Evolutionary conservation across 257 asterid species (phyloP), one percentile per base, ranked within the genome.

Genomic region (Nicotiana paniculata): DNA sequence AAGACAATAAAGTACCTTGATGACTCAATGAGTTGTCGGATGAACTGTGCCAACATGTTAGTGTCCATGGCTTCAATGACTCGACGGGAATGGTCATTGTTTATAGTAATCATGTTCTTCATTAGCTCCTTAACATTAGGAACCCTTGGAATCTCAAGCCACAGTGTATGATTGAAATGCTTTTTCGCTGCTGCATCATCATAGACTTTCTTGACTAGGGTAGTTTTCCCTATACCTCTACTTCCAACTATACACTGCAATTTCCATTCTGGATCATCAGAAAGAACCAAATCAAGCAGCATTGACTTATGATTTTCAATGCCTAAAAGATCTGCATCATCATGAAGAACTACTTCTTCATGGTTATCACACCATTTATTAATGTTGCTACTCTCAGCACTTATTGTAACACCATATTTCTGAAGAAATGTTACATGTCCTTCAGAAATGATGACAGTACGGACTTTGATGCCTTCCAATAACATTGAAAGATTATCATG

Each of bases 191-290:
- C 54, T 0, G 43, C 53, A 81, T 83, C 87, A 68, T 81, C 82
- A 37, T 59, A 83, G n/a, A 86, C 66, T 37, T 80, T 74, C 68
- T 81, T 79, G 7, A 79, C 87, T 24, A 84, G 79, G 11, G 89
- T 74, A 5, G 89, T 84, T 68, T 84, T 86, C 72, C 89, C 89
- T 16, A 84, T 15, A 10, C 89, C 87, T 72, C 67, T 84, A 81
- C 67, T 84, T 55, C 89, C 89, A 26, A 84, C 86, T 24, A 86
- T 76, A 24, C 86, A 79, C 17, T 77, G 61, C 66, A 84, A 85
- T 66, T 62, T 79, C 76, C 77, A 75, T 10, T 51, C 46, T 13
- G 63, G 43, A 64, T 77, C 81, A 43, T 18, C 79, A 8, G 57
- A 28, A 16, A 80, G 67, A 43, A 87, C 81, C 80, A 32, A 77